These are phyloP conservation scores for Hygrophila difformis DNA, from an alignment of 257 asterid species.

Conservation along the genomic window DNA sequence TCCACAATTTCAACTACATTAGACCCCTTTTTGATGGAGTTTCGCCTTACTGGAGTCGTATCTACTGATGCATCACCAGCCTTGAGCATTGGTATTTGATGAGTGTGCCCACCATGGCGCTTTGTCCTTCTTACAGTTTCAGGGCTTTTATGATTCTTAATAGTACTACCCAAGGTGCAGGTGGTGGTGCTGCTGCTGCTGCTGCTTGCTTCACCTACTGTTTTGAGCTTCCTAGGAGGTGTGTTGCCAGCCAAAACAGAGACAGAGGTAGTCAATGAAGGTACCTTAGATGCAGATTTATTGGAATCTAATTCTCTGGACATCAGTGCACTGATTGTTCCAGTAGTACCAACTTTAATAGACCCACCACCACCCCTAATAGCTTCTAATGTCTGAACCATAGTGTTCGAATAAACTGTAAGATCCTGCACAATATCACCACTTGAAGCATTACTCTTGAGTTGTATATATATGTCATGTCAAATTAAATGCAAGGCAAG, in stretches of 20 bases:
- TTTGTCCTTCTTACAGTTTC: conserved; percentile 34
- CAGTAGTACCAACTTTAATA: conserved; percentile 54
- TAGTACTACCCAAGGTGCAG: no score
- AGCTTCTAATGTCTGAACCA: conserved; percentile 63
- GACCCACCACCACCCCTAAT: conserved; percentile 65
- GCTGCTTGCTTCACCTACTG: conserved; percentile 46
- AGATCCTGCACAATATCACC: conserved; percentile 17
- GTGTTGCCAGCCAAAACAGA: conserved; percentile 20
- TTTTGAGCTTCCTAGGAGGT: conserved; percentile 27
- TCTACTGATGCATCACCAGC: conserved; percentile 40
- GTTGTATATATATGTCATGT: not conserved
- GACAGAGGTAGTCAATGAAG: conserved; percentile 13
- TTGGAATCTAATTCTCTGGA: conserved; percentile 43
- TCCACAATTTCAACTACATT: conserved; percentile 62
- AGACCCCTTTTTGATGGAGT: conserved; percentile 35
- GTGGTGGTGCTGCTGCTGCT: conserved; percentile 25
- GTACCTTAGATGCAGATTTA: conserved; percentile 23
- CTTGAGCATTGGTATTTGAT: conserved; percentile 54
- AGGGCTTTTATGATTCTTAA: conserved; percentile 14
- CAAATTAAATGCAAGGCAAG: not conserved
- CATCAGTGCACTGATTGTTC: conserved; percentile 61
- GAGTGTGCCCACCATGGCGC: conserved; percentile 32
- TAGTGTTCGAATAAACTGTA: conserved; percentile 13
- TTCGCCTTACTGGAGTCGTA: conserved; percentile 50
- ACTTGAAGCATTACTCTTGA: not conserved